Evolutionary conservation across 108 stramenopile species (phyloP).

Genomic region (Conticribra guillardii): DNA sequence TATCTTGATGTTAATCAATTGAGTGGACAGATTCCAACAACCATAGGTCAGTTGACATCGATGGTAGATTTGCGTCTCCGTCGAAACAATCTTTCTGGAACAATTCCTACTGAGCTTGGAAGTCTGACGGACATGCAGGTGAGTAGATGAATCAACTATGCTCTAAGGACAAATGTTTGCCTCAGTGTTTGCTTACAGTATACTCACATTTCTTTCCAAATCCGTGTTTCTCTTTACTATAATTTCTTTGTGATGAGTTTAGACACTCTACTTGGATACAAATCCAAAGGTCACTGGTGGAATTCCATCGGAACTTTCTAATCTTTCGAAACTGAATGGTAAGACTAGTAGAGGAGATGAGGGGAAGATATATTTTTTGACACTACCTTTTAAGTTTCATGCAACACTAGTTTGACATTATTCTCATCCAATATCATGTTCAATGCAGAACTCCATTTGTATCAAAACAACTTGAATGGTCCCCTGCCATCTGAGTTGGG

Average conservation of each 20-base stretch:
- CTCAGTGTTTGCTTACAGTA: too few species aligned
- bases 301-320: conserved; percentile 57
- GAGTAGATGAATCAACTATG: too few species aligned
- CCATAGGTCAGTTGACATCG: conserved; percentile 42
- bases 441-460: conserved; percentile 42
- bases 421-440: too few species aligned
- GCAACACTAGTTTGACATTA: too few species aligned
- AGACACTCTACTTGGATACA: conserved; percentile 46
- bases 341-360: too few species aligned
- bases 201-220: not conserved
- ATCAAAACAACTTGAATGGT: conserved; percentile 56
- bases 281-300: conserved; percentile 57
- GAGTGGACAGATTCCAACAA: conserved; percentile 59
- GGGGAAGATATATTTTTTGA: too few species aligned
- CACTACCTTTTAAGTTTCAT: too few species aligned
- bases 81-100: conserved; percentile 29
- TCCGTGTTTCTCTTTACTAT: not conserved
- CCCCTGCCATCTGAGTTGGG: conserved; percentile 72
- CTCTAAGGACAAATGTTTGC: too few species aligned
- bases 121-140: conserved; percentile 24
- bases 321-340: conserved; percentile 44
- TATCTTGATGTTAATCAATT: conserved; percentile 60
- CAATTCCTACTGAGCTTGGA: conserved; percentile 46
- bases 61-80: conserved; percentile 46
- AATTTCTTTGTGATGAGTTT: not conserved